Percentiles rank a stretch among this genome's conserved stretches.
phyloP scores from a whole-genome alignment of 1,284 basidiomycete species.

The Cystobasidium slooffiae region DNA sequence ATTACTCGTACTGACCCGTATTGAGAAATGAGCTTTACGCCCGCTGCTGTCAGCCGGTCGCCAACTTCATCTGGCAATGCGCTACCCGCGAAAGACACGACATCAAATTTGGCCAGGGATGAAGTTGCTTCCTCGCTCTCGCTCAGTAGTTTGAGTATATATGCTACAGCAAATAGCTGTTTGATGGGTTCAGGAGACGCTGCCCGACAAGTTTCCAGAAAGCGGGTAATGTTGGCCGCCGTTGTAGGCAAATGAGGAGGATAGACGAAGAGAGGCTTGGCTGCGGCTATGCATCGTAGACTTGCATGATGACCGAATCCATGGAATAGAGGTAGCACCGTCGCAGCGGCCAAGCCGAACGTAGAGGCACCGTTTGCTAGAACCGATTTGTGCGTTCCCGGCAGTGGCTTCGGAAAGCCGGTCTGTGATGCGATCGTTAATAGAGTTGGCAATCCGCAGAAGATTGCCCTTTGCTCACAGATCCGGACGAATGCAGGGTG shows the following conservation, averaged over 20 bases:
- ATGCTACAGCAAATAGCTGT: conserved; percentile 57
- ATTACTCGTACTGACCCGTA: conserved; percentile 58
- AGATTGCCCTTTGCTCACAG: conserved; percentile 46
- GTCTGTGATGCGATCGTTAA: conserved; percentile 52
- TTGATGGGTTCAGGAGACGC: conserved; percentile 20
- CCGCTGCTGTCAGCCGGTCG: conserved; percentile 62
- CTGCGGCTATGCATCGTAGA: conserved; percentile 59
- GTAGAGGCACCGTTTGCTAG: conserved; percentile 53
- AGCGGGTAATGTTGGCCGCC: conserved; percentile 26
- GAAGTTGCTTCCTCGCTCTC: conserved; percentile 62
- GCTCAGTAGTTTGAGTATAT: conserved; percentile 62
- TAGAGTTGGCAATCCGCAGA: neutral
- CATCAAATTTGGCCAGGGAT: conserved; percentile 61
- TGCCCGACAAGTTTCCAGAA: conserved; percentile 28
- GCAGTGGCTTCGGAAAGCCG: conserved; percentile 62
- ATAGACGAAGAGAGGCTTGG: conserved; percentile 63
- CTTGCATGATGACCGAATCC: conserved; percentile 39
- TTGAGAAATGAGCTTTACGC: conserved; percentile 64
- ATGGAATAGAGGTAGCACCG: conserved; percentile 59
- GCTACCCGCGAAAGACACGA: conserved; percentile 62
- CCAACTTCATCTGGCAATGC: conserved; percentile 63
- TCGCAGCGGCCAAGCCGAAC: conserved; percentile 55
- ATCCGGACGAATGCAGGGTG: conserved; percentile 69
- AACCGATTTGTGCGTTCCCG: conserved; percentile 58
- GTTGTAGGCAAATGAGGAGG: conserved; percentile 55